These are phyloP conservation scores for Trichophyton equinum DNA, from an alignment of 2,329 filamentous ascomycete genomes.

Conservation along the genomic window DNA sequence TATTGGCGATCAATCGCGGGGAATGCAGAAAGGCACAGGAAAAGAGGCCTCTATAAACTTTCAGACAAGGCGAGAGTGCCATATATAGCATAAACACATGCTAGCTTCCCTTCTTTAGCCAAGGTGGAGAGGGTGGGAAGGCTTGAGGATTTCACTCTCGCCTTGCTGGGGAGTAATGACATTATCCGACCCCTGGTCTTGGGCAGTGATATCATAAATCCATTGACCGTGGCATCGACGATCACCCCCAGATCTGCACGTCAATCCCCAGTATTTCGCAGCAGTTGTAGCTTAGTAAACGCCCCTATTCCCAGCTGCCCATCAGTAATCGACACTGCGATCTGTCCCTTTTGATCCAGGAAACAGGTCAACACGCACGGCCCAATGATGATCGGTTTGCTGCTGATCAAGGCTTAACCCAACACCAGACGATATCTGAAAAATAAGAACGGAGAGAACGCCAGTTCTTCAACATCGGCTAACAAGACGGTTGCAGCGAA, in stretches of 20 bases:
- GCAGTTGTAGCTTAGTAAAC: not conserved
- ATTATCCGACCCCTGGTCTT: not conserved
- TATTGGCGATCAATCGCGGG: constrained; percentile 1
- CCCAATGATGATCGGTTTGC: not conserved
- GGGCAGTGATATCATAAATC: not conserved
- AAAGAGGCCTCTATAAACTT: not conserved
- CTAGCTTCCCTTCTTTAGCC: constrained; percentile 1
- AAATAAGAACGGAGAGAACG: not conserved
- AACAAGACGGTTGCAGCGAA: not conserved
- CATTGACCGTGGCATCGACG: not conserved
- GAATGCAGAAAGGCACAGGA: not conserved
- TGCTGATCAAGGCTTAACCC: constrained; percentile 4
- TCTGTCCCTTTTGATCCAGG: not conserved
- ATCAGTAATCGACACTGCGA: not conserved
- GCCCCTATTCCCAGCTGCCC: not conserved
- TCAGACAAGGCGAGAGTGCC: not conserved
- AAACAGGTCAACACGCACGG: not conserved
- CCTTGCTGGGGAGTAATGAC: constrained; percentile 36
- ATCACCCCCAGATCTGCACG: constrained; percentile 1
- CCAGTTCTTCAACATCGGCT: not conserved
- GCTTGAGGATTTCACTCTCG: constrained; percentile 79
- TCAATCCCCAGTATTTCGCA: not conserved
- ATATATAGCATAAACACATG: constrained; percentile 1
- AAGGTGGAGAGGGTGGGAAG: constrained; percentile 54
- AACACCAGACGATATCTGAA: not conserved